phyloP scores from a whole-genome alignment of 2,329 filamentous ascomycete genomes.

The Leptographium wingfieldii region DNA sequence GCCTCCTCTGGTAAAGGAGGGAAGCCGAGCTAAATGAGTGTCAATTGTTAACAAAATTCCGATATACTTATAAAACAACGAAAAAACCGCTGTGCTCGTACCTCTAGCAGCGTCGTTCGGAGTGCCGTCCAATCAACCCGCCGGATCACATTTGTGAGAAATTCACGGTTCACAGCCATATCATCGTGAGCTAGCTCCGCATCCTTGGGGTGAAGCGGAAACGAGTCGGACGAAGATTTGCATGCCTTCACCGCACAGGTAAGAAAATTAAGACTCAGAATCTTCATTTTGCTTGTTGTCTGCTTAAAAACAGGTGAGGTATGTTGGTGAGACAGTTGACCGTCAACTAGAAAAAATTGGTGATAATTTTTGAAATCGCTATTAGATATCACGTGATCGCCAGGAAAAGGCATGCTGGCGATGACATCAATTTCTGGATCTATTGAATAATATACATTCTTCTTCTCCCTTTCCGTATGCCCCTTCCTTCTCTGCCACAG shows the following conservation, averaged over 20 bases:
- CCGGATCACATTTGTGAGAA: constrained; percentile 75
- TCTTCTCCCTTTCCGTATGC: background rate
- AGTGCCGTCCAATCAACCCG: constrained; percentile 82
- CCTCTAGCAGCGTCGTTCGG: constrained; percentile 62
- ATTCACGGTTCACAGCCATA: constrained; percentile 65
- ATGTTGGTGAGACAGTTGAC: background rate
- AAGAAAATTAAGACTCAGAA: constrained; percentile 91
- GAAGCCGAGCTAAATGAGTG: constrained; percentile 55
- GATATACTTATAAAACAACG: background rate
- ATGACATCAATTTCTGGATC: background rate
- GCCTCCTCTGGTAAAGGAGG: constrained; percentile 54
- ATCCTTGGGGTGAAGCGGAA: constrained; percentile 85
- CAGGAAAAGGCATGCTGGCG: background rate
- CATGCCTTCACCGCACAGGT: constrained; percentile 93
- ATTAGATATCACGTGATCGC: background rate
- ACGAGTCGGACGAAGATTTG: constrained; percentile 67
- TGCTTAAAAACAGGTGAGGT: background rate
- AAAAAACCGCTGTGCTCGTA: constrained; percentile 21
- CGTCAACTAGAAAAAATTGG: background rate
- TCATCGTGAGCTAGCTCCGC: constrained; percentile 81
- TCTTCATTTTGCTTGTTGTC: constrained; percentile 55
- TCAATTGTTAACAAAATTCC: background rate
- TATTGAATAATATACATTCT: background rate
- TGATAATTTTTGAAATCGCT: background rate
- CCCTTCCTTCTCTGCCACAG: constrained; percentile 21